Base-by-base conservation (phyloP, 2,329 filamentous ascomycete species). In the Ascochyta viciae-villosae region DNA sequence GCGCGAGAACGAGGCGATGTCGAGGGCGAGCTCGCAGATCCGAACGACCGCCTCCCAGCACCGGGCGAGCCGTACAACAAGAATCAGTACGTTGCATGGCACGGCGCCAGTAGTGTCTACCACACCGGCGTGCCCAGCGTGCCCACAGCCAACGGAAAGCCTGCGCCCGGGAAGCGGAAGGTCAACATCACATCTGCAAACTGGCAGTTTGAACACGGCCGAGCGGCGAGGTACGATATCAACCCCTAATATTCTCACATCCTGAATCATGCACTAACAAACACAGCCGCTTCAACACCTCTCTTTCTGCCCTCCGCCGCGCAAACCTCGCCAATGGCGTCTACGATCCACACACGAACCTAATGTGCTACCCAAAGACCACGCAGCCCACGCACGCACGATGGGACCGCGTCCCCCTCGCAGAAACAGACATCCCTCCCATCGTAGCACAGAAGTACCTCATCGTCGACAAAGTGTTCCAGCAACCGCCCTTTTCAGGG, bases 31-130 rank as follows among this genome's bases (percentile, higher is more conserved):
- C 74, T 98, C 23, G 95, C 93, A 16, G 95, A 98, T 70, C 94
- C 94, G 0, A 89, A 92, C 57, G 95, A 99, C 76, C 84, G 83
- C 57, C 84, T 93, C 38, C 85, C 92, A 24, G 84, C 85, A 8
- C 81, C 83, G n/a, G 90, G 89, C 35, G 89, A 96, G 73, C 83
- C 88, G n/a, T 99, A 99, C 82, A 97, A 99, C 82, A 92, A 94
- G 79, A 99, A 99, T 73, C 93, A 97, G 75, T 99, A 97, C 72
- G 95, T 99, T 26, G 95, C 95, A 26, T 99, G 95, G 95, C 93
- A 96, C 74, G 95, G 95, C 45, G 95, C 95, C 43, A 98, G 94
- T 74, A 89, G 91, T 35, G 95, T 99, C 23, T 99, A 99, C 74
- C 92, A 98, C 74, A 92, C 90, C 12, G 88, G 87, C 53, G 85